Base-by-base conservation (phyloP, 805 yeast genomes). In the Schizosaccharomyces osmophilus region DNA sequence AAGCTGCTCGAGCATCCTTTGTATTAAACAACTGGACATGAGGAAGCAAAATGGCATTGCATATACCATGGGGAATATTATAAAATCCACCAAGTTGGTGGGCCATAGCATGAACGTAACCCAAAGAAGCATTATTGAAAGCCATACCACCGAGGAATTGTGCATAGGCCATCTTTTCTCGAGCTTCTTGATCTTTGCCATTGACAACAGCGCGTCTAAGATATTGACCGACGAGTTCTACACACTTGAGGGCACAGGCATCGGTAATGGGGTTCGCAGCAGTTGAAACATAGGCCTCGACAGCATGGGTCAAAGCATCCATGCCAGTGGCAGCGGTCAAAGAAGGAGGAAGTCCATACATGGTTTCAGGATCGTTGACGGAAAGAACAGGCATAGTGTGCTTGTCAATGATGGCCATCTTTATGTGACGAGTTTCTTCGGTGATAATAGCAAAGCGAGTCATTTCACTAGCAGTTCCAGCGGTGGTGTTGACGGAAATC, bases 221-320 rank as follows among this genome's bases (percentile, higher is more conserved):
- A 29, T 24, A 51, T 17, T 51, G 22, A 15, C 19, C 32, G 6
- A 51, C 36, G 36, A 51, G 57, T 29, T 51, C 57, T 6, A 29
- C 22, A 29, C 36, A 22, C 32, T 51, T 51, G 36, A 51, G 36
- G 26, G 57, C 57, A 24, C 57, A 51, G 15, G 57, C 57, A 51
- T 51, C 57, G n/a, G 57, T 51, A 29, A 51, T 26, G 5, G 57
- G 57, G 36, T 51, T 51, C 4, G 57, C 57, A 24, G 31, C 36
- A 24, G 57, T 51, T 8, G 57, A 51, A 15, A 51, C 57, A 29
- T 51, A 51, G 11, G 57, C 31, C 32, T 51, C 57, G 15, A 51
- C 57, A 51, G 57, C 57, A 15, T 51, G 57, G 13, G 57, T 51
- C 31, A 51, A 29, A 24, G 57, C 57, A 29, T 51, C 57, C 57